Evolutionary conservation across 768 basidiomycete genomes (phyloP).

Genomic region (Mycena venus): DNA sequence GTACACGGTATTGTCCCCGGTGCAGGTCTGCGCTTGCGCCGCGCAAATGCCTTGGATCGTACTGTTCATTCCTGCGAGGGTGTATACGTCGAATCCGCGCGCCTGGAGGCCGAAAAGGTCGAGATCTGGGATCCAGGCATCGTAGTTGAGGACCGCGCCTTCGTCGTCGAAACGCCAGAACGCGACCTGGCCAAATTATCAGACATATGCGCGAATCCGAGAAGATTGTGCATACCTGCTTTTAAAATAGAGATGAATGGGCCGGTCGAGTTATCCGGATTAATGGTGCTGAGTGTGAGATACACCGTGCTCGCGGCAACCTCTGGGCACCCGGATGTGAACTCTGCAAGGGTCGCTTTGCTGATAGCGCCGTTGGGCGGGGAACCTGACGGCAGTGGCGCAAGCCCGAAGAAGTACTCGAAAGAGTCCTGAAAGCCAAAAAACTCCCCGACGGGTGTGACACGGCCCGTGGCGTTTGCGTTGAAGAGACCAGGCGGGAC

Average conservation of each 20-base stretch:
- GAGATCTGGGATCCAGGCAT: not conserved
- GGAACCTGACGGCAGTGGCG: not conserved
- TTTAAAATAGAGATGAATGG: slow-evolving; percentile 1
- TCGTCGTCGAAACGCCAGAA: not conserved
- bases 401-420: slow-evolving; percentile 28
- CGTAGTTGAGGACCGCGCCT: not conserved
- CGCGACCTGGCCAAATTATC: too few species aligned
- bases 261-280: slow-evolving; percentile 9
- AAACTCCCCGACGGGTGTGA: slow-evolving; percentile 19
- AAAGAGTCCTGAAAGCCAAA: slow-evolving; percentile 21
- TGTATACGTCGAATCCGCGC: not conserved
- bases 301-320: slow-evolving; percentile 22
- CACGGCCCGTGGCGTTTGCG: slow-evolving; percentile 15
- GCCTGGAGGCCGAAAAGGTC: not conserved
- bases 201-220: too few species aligned
- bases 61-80: not conserved
- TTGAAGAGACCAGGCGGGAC: slow-evolving; percentile 22
- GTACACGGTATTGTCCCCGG: slow-evolving; percentile 3
- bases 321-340: slow-evolving; percentile 10
- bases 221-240: not conserved
- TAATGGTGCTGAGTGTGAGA: slow-evolving; percentile 5
- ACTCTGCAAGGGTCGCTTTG: slow-evolving; percentile 4
- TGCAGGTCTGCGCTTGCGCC: not conserved
- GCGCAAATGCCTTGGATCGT: not conserved
- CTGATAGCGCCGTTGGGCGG: slow-evolving; percentile 8